Percentiles rank a stretch among this genome's conserved stretches.
Evolutionary conservation across 805 yeast genomes (phyloP).

Genomic region (Wickerhamiella sorbophila): DNA sequence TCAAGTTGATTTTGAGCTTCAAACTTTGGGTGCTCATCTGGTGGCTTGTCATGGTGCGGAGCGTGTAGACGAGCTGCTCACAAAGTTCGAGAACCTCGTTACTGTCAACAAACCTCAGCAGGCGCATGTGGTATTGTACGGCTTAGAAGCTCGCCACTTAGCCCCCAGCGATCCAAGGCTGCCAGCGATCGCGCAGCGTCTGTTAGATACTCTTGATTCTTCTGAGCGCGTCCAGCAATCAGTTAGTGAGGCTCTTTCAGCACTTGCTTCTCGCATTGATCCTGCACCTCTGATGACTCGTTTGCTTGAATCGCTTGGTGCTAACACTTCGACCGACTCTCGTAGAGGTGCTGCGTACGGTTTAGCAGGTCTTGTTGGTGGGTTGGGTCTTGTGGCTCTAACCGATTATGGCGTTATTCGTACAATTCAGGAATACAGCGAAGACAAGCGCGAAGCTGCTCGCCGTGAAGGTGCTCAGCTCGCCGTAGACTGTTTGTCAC

Average conservation of each 20-base stretch:
- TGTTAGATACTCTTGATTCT: slow-evolving; percentile 61
- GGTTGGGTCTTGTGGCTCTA: slow-evolving; percentile 69
- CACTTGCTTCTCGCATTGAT: slow-evolving; percentile 33
- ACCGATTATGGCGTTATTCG: slow-evolving; percentile 67
- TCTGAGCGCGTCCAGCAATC: slow-evolving; percentile 78
- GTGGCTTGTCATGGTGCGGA: slow-evolving; percentile 51
- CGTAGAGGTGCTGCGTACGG: slow-evolving; percentile 95
- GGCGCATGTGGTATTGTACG: slow-evolving; percentile 57
- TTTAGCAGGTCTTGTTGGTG: slow-evolving; percentile 83
- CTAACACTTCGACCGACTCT: slow-evolving; percentile 30
- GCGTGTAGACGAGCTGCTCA: slow-evolving; percentile 59
- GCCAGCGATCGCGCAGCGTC: slow-evolving; percentile 44
- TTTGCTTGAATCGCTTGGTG: slow-evolving; percentile 46
- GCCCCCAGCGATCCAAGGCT: slow-evolving; percentile 51
- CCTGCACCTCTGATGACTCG: slow-evolving; percentile 42
- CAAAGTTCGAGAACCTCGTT: slow-evolving; percentile 57
- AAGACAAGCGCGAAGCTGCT: slow-evolving; percentile 60
- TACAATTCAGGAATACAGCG: slow-evolving; percentile 65
- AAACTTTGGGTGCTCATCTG: slow-evolving; percentile 74
- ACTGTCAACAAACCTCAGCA: not conserved
- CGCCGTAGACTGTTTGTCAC: slow-evolving; percentile 74
- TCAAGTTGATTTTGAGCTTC: slow-evolving; percentile 64
- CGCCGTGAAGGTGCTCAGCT: slow-evolving; percentile 80
- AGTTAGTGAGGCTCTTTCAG: slow-evolving; percentile 72
- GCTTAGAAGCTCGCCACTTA: slow-evolving; percentile 80